Conservation (phyloP, 2,329 filamentous ascomycete genomes). For the Aspergillaceae sp. region DNA sequence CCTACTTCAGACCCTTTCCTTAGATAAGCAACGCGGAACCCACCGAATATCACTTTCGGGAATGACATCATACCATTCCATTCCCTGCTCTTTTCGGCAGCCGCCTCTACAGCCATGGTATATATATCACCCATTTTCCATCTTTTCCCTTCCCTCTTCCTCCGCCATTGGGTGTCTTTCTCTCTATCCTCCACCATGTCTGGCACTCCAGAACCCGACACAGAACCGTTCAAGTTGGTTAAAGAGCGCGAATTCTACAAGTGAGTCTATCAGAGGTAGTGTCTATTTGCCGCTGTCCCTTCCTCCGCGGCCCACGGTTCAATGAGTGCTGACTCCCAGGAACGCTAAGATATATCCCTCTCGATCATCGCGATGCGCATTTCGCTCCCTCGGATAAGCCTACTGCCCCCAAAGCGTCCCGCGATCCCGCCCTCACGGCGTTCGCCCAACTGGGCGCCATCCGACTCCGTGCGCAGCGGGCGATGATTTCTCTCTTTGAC, state of each 20-base stretch:
- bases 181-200: background rate
- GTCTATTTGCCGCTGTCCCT: background rate
- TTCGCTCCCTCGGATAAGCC: slow-evolving; percentile 6
- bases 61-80: too few relatives aligned
- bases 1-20: too few relatives aligned
- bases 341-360: slow-evolving; percentile 16
- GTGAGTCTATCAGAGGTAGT: slow-evolving; percentile 2
- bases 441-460: slow-evolving; percentile 44
- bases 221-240: slow-evolving; percentile 4
- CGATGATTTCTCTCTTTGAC: slow-evolving; percentile 47
- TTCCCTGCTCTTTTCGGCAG: too few relatives aligned
- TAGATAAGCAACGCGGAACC: too few relatives aligned
- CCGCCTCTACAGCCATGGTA: too few relatives aligned
- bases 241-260: slow-evolving; percentile 18
- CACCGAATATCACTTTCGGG: too few relatives aligned
- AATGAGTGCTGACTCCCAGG: background rate
- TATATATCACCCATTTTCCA: too few relatives aligned
- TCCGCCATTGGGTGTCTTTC: too few relatives aligned
- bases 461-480: slow-evolving; percentile 36
- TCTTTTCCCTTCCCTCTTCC: too few relatives aligned
- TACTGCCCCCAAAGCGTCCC: slow-evolving; percentile 18
- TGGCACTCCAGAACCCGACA: background rate
- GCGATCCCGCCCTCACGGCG: slow-evolving; percentile 36
- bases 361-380: slow-evolving; percentile 10
- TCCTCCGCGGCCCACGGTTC: background rate